Evolutionary conservation across 2,329 filamentous ascomycete species (phyloP).

Genomic region (Xenoacremonium recifei): DNA sequence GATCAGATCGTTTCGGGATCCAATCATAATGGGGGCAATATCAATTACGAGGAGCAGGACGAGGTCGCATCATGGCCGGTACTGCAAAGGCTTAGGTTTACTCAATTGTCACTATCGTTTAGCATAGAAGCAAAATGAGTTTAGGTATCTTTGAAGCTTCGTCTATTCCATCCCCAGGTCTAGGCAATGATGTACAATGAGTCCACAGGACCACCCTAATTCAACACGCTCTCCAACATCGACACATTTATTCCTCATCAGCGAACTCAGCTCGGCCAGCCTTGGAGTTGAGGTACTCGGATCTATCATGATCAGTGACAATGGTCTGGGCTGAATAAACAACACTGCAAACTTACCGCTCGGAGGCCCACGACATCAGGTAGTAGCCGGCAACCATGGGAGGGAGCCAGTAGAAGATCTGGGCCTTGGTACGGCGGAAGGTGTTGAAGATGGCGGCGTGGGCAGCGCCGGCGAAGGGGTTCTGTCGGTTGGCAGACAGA

Average conservation of each 20-base stretch:
- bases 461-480: constrained; percentile 74
- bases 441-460: constrained; percentile 93
- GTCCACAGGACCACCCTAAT: constrained; percentile 29
- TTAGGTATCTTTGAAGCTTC: constrained; percentile 11
- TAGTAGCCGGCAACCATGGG: constrained; percentile 78
- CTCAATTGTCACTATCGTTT: background rate
- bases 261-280: constrained; percentile 59
- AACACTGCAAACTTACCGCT: constrained; percentile 62
- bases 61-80: background rate
- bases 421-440: constrained; percentile 79
- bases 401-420: constrained; percentile 87
- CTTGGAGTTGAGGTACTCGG: constrained; percentile 78
- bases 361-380: constrained; percentile 84
- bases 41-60: constrained; percentile 16
- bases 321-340: background rate
- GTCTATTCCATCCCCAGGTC: constrained; percentile 38
- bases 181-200: constrained; percentile 43
- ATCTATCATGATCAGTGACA: constrained; percentile 10
- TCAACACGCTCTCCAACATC: constrained; percentile 22
- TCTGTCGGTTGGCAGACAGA: constrained; percentile 84
- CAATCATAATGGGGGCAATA: constrained; percentile 22
- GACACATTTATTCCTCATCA: constrained; percentile 43
- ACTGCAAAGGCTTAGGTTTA: background rate
- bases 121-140: too few species aligned
- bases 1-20: constrained; percentile 13